A percentile compares a stretch with the other conserved stretches of the same genome.
Evolutionary conservation across 1,139 yeast genomes (phyloP).

Genomic region (Geotrichum siamense): DNA sequence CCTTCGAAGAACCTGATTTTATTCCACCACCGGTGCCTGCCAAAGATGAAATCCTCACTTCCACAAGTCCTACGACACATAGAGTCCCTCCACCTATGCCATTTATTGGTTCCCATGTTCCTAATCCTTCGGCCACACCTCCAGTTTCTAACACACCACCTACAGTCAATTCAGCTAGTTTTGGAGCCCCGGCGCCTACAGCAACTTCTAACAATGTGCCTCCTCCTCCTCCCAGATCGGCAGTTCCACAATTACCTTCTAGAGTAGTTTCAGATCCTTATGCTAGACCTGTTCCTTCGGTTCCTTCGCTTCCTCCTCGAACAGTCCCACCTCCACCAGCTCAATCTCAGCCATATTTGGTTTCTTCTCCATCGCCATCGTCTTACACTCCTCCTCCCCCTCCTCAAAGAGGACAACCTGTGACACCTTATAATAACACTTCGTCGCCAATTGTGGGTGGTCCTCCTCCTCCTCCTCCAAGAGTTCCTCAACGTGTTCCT

Average conservation of each 20-base stretch:
- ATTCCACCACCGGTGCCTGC: slow-evolving; percentile 21
- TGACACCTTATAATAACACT: too few relatives aligned
- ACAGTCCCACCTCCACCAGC: slow-evolving; percentile 9
- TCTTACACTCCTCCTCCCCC: slow-evolving; percentile 17
- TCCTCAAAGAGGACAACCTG: slow-evolving; percentile 21
- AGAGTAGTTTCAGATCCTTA: slow-evolving; percentile 7
- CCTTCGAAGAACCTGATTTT: slow-evolving; percentile 15
- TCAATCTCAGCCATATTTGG: slow-evolving; percentile 15
- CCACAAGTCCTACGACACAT: slow-evolving; percentile 30
- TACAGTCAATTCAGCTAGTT: slow-evolving; percentile 23
- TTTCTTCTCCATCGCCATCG: slow-evolving; percentile 15
- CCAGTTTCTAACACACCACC: too few relatives aligned
- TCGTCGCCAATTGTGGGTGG: slow-evolving; percentile 23
- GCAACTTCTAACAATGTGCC: slow-evolving; percentile 17
- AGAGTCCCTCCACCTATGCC: slow-evolving; percentile 33
- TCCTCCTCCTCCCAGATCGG: slow-evolving; percentile 9
- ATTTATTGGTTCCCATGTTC: slow-evolving; percentile 27
- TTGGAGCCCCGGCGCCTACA: slow-evolving; percentile 19
- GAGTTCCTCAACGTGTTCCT: slow-evolving; percentile 15
- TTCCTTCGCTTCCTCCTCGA: slow-evolving; percentile 17
- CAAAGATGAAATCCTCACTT: slow-evolving; percentile 20
- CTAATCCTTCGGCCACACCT: slow-evolving; percentile 22
- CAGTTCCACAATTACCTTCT: slow-evolving; percentile 14
- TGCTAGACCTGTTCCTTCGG: slow-evolving; percentile 16
- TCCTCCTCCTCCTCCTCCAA: slow-evolving; percentile 26